Evolutionary conservation across 225 moss, liverwort and hornwort genomes (phyloP).

Genomic region (Bryum argenteum): DNA sequence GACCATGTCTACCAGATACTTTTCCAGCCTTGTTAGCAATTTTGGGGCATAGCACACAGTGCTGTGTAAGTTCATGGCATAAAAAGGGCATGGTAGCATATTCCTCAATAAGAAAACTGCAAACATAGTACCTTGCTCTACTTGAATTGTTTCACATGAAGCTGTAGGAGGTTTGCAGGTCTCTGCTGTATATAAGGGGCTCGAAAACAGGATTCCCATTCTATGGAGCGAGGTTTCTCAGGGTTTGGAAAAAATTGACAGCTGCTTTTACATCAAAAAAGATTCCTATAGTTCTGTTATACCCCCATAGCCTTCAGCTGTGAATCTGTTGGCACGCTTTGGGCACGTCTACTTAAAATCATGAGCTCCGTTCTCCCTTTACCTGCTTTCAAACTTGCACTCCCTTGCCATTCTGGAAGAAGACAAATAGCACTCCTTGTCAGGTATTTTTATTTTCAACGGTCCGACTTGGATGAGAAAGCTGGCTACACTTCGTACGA

Average conservation of each 20-base stretch:
- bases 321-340: constrained; percentile 27
- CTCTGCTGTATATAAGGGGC: constrained; percentile 6
- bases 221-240: constrained; percentile 27
- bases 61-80: too few relatives aligned
- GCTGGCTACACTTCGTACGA: background rate
- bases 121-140: constrained; percentile 4
- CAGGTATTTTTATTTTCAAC: background rate
- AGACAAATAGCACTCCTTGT: constrained; percentile 12
- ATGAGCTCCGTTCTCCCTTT: constrained; percentile 28
- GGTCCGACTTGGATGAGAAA: constrained; percentile 14
- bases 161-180: constrained; percentile 21
- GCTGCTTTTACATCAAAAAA: constrained; percentile 34
- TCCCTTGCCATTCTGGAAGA: constrained; percentile 46
- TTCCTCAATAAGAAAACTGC: too few relatives aligned
- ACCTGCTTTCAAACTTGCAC: constrained; percentile 41
- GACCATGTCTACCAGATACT: too few relatives aligned
- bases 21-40: too few relatives aligned
- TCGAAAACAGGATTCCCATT: constrained; percentile 13
- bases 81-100: too few relatives aligned
- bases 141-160: constrained; percentile 25
- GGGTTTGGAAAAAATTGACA: constrained; percentile 22
- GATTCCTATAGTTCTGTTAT: constrained; percentile 14
- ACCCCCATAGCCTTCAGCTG: constrained; percentile 31
- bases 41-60: too few relatives aligned
- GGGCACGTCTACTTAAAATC: constrained; percentile 24